A percentile compares a stretch with the other conserved stretches of the same genome.
Evolutionary conservation across 345 rosid species (phyloP).

Genomic region (Erysimum cheiranthoides): DNA sequence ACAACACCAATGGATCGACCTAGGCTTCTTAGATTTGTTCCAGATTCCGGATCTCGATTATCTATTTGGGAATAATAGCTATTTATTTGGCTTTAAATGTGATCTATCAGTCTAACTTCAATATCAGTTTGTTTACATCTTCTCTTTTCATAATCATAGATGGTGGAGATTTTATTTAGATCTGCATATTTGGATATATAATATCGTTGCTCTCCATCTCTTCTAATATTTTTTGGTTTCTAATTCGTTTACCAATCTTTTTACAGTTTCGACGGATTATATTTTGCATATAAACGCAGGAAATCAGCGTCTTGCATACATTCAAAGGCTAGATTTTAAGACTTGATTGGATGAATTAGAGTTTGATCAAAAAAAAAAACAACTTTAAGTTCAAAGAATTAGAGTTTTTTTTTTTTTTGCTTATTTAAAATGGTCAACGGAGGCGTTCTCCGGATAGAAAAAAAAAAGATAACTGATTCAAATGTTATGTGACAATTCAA

Average conservation of each 20-base stretch:
- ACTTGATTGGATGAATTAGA: not conserved
- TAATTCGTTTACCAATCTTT: not conserved
- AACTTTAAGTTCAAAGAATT: not conserved
- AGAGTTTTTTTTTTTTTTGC: no score
- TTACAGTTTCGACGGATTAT: not conserved
- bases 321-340: no score
- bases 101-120: slow-evolving; percentile 29
- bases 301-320: not conserved
- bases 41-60: not conserved
- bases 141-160: slow-evolving; percentile 14
- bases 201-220: slow-evolving; percentile 11
- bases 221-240: not conserved
- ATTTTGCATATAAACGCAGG: not conserved
- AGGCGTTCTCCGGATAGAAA: not conserved
- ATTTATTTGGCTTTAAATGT: slow-evolving; percentile 9
- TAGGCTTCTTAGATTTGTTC: slow-evolving; percentile 9
- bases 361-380: no score
- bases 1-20: slow-evolving; percentile 20
- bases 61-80: slow-evolving; percentile 10
- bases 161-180: slow-evolving; percentile 10
- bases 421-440: slow-evolving; percentile 17
- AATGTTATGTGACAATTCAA: not conserved
- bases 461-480: not conserved
- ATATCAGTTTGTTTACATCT: not conserved
- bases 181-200: slow-evolving; percentile 1